phyloP scores from a whole-genome alignment of 805 yeast species.

The Wickerhamiella lipophila region DNA sequence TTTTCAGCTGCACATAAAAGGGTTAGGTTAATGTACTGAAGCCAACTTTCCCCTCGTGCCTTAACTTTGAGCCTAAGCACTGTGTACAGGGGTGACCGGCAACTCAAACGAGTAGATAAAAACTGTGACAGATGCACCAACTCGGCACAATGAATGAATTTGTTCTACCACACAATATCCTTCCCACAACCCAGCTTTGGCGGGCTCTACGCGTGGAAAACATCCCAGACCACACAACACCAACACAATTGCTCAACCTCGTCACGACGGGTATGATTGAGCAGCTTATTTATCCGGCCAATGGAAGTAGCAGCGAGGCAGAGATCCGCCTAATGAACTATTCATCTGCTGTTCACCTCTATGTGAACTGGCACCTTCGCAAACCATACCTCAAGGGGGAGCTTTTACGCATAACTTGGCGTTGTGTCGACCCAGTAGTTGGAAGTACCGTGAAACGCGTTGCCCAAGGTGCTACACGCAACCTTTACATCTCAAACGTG shows the following conservation, averaged over 20 bases:
- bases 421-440: slow-evolving; percentile 60
- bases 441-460: slow-evolving; percentile 67
- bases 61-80: neutral
- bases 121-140: neutral
- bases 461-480: slow-evolving; percentile 83
- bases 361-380: slow-evolving; percentile 82
- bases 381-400: slow-evolving; percentile 67
- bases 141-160: neutral
- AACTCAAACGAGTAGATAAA: slow-evolving; percentile 2
- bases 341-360: slow-evolving; percentile 78
- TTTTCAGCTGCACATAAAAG: neutral
- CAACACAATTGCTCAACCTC: slow-evolving; percentile 74
- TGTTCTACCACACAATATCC: slow-evolving; percentile 7
- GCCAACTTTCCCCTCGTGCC: slow-evolving; percentile 3
- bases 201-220: slow-evolving; percentile 87
- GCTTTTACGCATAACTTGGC: slow-evolving; percentile 89
- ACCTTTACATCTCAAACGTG: slow-evolving; percentile 77
- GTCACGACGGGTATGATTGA: slow-evolving; percentile 86
- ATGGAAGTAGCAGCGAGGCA: slow-evolving; percentile 63
- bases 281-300: slow-evolving; percentile 53
- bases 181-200: slow-evolving; percentile 17
- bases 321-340: slow-evolving; percentile 82
- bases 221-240: slow-evolving; percentile 66
- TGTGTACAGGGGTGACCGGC: neutral
- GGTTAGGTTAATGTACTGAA: neutral